phyloP scores from a whole-genome alignment of 768 basidiomycete species.

The Asterophora lycoperdoides region DNA sequence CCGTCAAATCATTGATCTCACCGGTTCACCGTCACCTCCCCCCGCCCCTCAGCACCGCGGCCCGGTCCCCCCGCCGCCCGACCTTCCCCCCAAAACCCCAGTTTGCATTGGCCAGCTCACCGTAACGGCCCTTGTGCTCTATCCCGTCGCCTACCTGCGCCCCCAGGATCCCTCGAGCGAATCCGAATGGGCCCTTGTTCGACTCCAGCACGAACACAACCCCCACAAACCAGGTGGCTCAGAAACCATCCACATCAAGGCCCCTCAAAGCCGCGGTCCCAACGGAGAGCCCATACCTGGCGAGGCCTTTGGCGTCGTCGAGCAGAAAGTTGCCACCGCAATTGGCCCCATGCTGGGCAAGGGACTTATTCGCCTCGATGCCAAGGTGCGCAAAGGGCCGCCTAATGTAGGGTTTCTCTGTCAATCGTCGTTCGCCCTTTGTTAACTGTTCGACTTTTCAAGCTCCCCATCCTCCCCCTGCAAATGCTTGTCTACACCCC shows the following conservation, averaged over 20 bases:
- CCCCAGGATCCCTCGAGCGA: conserved; percentile 42
- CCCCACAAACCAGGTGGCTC: conserved; percentile 47
- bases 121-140: conserved; percentile 83
- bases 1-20: conserved; percentile 73
- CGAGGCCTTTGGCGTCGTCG: conserved; percentile 78
- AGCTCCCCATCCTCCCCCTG: conserved; percentile 81
- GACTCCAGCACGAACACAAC: conserved; percentile 66
- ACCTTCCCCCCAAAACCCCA: conserved; percentile 74
- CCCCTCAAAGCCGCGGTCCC: conserved; percentile 48
- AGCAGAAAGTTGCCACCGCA: conserved; percentile 76
- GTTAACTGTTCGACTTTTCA: conserved; percentile 4
- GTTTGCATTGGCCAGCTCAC: conserved; percentile 84
- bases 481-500: conserved; percentile 91
- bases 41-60: conserved; percentile 27
- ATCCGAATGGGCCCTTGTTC: conserved; percentile 64
- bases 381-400: conserved; percentile 63
- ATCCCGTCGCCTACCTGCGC: conserved; percentile 67
- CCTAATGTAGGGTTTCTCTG: conserved; percentile 43
- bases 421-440: conserved; percentile 13
- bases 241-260: conserved; percentile 78
- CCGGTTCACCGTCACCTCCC: conserved; percentile 56
- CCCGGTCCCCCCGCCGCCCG: conserved; percentile 39
- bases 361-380: conserved; percentile 77
- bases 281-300: conserved; percentile 53
- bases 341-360: conserved; percentile 83